Evolutionary conservation across 1,139 yeast genomes (phyloP), one percentile per base, ranked within the genome.

Genomic region (Blastobotrys serpentis): DNA sequence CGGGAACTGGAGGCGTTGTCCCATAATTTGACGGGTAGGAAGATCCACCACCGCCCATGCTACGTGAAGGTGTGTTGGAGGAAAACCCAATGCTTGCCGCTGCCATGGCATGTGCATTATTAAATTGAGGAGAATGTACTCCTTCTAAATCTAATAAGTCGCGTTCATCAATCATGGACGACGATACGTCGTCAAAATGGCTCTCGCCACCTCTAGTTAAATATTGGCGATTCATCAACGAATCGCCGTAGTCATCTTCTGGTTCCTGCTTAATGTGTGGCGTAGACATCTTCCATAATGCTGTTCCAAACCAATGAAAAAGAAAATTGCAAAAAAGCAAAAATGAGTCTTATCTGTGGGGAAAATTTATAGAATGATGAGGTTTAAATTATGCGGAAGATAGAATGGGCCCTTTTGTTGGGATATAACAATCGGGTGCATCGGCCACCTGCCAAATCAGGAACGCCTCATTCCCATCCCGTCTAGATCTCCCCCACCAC

Each of bases 121-220:
- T 47, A 26, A 49, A 44, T 14, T 53, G 60, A 8, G 63, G 57
- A 14, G 58, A 53, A 23, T 47, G 49, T 25, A 58, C 47, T 19
- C 52, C 53, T 22, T 61, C 64, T 29, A 63, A 49, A 40, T 63
- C 66, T 37, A 64, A 52, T 48, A 64, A 50, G 42, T 64, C 68
- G 16, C 58, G 53, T 41, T 64, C 68, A 42, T 61, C 65, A 32
- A 64, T 62, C 58, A 57, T 57, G 38, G 64, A 59, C 19, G 59
- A 52, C 38, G 46, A 43, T 49, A 33, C 40, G 13, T 49, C 42
- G 39, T 57, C 66, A 25, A 25, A 17, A 23, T 38, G 42, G 18
- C 18, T 22, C 17, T 38, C 42, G 40, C 32, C 42, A 23, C 32
- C 42, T 6, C 42, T 54, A 7, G 64, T 54, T 17, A 60, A 49